These are phyloP conservation scores for Umbelopsis sp. DNA, from an alignment of 192 early-diverging fungal genomes.

Conservation along the genomic window DNA sequence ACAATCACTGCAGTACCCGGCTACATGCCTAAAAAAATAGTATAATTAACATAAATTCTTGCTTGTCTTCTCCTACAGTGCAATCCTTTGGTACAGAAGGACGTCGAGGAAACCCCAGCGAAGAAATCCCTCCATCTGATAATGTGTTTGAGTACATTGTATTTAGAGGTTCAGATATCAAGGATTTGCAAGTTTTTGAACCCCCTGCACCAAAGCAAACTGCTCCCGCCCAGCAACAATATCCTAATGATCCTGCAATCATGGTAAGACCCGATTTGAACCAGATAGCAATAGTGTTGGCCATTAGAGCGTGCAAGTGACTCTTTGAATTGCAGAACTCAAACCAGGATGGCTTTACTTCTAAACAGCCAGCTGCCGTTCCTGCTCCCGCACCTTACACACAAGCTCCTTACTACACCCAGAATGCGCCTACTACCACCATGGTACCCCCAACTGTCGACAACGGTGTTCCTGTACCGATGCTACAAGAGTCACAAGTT, in stretches of 20 bases:
- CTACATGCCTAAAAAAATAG: too few relatives aligned
- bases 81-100: slow-evolving; percentile 97
- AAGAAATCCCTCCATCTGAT: slow-evolving; percentile 87
- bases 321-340: not conserved
- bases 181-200: slow-evolving; percentile 75
- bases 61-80: slow-evolving; percentile 55
- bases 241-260: slow-evolving; percentile 88
- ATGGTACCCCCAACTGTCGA: not conserved
- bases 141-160: slow-evolving; percentile 91
- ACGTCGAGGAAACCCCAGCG: slow-evolving; percentile 68
- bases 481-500: not conserved
- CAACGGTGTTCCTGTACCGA: not conserved
- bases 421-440: not conserved
- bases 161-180: slow-evolving; percentile 92
- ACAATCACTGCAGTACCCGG: too few relatives aligned
- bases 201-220: slow-evolving; percentile 44
- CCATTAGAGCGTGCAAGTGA: not conserved
- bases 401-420: slow-evolving; percentile 1
- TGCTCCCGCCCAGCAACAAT: slow-evolving; percentile 55
- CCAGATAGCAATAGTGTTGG: too few relatives aligned
- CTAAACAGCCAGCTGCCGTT: not conserved
- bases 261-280: too few relatives aligned
- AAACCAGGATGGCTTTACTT: not conserved
- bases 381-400: not conserved
- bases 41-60: too few relatives aligned